Percentiles rank a stretch among this genome's conserved stretches.
These are phyloP conservation scores for Xylaria castorea DNA, from an alignment of 495 filamentous ascomycete genomes.

Conservation along the genomic window DNA sequence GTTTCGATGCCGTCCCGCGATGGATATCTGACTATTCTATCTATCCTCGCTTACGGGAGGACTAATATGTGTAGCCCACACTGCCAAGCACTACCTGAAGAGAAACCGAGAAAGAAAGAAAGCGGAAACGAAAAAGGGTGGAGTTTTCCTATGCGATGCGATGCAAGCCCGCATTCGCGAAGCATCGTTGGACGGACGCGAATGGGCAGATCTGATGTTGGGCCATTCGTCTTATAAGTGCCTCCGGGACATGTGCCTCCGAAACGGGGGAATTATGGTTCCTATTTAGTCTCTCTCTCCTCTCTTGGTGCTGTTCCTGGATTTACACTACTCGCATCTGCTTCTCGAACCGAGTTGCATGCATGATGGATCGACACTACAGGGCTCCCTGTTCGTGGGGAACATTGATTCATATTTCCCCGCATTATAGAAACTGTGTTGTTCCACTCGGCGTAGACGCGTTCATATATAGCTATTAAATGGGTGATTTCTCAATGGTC, in stretches of 20 bases:
- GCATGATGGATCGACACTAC: constrained; percentile 21
- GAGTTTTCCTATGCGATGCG: constrained; percentile 6
- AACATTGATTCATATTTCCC: not conserved
- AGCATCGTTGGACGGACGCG: not conserved
- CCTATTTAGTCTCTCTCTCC: not conserved
- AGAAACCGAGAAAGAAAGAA: not conserved
- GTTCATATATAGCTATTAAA: constrained; percentile 1
- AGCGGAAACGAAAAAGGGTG: not conserved
- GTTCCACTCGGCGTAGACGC: not conserved
- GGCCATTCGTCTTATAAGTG: constrained; percentile 14
- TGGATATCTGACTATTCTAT: not conserved
- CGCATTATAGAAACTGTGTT: not conserved
- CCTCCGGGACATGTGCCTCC: constrained; percentile 28
- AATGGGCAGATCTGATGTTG: not conserved
- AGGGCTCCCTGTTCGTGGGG: constrained; percentile 18
- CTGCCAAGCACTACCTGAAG: not conserved
- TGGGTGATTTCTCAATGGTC: not conserved
- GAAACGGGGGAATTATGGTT: constrained; percentile 18
- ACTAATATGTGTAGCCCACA: constrained; percentile 10
- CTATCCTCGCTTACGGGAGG: not conserved
- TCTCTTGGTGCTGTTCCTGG: constrained; percentile 1
- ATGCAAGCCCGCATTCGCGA: constrained; percentile 1
- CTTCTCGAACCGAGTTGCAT: constrained; percentile 9
- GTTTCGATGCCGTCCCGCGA: not conserved
- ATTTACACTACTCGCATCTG: constrained; percentile 4